Base-by-base conservation (phyloP, 2,329 filamentous ascomycete genomes). In the Diaporthe eres region DNA sequence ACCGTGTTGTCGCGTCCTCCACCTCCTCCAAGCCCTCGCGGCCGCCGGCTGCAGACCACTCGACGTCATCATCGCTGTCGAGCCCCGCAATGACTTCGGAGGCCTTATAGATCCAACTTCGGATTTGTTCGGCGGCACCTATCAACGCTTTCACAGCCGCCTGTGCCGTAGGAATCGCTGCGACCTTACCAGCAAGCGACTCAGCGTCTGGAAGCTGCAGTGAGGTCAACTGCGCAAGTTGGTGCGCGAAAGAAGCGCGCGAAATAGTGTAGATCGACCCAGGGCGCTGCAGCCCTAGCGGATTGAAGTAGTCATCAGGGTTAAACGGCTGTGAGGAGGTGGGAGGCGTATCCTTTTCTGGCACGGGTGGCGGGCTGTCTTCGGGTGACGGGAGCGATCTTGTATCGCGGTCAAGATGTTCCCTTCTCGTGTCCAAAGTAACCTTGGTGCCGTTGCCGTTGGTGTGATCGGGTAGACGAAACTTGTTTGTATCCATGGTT, bases 191-290 rank as follows among this genome's bases (percentile, higher is more conserved):
- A 39, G 95, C 95, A 31, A 99, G 88, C 0, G 94, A 93, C 58
- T 93, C 92, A 71, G 96, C 94, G 83, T 98, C 94, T 1, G 97
- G 97, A 2, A 98, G 89, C 80, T 95, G 93, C 75, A 98, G 92
- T 25, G 95, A 95, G 0, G 96, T 98, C 78, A 99, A 88, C 83
- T 98, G 95, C 65, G 95, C 94, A 72, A 98, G 91, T 84, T 98
- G 97, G 80, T 94, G 97, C 78, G 95, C 94, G 83, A 99, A 98
- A 9, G 96, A 98, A 47, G 94, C 94, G 60, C 96, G 92, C 2
- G 95, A 98, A 75, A 99, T 90, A 2, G 97, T 98, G 85, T 98
- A 98, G 79, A 98, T 95, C 49, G 96, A 98, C 57, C 94, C 94
- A 4, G 95, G 89, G 17, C 95, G 90, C 75, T 90, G 91, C 61